Percentiles rank a stretch among this genome's conserved stretches.
These are phyloP conservation scores for Nymphaea thermarum DNA, from an alignment of 164 flowering plant genomes.

Conservation along the genomic window DNA sequence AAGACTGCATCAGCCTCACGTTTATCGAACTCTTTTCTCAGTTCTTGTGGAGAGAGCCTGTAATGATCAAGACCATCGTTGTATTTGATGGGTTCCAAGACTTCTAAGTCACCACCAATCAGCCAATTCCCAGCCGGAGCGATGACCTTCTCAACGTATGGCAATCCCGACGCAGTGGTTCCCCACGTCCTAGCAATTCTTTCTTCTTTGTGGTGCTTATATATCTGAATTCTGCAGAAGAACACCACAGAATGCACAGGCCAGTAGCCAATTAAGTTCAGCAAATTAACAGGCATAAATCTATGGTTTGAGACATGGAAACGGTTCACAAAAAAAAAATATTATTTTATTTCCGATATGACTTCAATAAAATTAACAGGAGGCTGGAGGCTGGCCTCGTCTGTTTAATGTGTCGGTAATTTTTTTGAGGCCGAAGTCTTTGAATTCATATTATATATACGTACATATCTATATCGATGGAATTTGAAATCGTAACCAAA, in stretches of 20 bases:
- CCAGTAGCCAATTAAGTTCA: not conserved
- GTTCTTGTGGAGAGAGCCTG: slow-evolving; percentile 78
- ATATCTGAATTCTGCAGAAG: slow-evolving; percentile 64
- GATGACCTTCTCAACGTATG: slow-evolving; percentile 86
- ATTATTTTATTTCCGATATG: too few species aligned
- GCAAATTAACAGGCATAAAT: too few species aligned
- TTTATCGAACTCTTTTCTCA: slow-evolving; percentile 69
- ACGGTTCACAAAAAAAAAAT: too few species aligned
- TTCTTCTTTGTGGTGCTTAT: slow-evolving; percentile 95
- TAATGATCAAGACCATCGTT: slow-evolving; percentile 94
- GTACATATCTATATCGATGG: too few species aligned
- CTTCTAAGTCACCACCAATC: slow-evolving; percentile 90
- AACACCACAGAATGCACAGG: not conserved
- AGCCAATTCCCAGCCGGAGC: slow-evolving; percentile 87
- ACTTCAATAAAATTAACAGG: too few species aligned
- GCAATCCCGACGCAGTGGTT: slow-evolving; percentile 83
- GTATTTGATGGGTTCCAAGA: slow-evolving; percentile 68
- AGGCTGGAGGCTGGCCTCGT: too few species aligned
- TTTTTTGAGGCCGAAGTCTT: too few species aligned
- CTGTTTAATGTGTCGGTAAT: too few species aligned
- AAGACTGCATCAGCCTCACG: slow-evolving; percentile 96
- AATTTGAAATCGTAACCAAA: too few species aligned
- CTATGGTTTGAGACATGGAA: too few species aligned
- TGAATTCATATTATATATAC: too few species aligned
- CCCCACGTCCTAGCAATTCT: slow-evolving; percentile 98